A percentile compares a stretch with the other conserved stretches of the same genome.
phyloP scores from a whole-genome alignment of 805 yeast genomes.

The Wickerhamiella sorbophila region DNA sequence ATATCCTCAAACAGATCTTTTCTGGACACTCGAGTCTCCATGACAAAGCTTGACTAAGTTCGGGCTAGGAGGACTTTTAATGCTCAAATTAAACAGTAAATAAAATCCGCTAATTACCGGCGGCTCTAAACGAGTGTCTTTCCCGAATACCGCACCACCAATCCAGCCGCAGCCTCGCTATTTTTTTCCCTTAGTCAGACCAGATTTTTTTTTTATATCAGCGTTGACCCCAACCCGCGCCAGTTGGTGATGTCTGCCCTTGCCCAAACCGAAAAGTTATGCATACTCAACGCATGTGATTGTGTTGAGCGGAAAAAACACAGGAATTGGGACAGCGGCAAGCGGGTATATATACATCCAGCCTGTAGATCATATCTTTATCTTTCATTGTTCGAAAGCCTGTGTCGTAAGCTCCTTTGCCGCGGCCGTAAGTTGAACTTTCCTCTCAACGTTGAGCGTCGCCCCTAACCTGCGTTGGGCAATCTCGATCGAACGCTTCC shows the following conservation, averaged over 20 bases:
- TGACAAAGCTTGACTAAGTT: slow-evolving; percentile 1
- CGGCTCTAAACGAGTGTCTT: too few species aligned
- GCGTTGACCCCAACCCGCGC: neutral
- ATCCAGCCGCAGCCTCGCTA: too few species aligned
- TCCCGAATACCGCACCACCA: too few species aligned
- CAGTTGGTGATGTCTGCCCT: neutral
- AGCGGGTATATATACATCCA: neutral
- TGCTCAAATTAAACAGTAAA: too few species aligned
- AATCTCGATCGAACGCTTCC: neutral
- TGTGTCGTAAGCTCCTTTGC: neutral
- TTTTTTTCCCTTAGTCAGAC: too few species aligned
- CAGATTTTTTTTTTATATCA: too few species aligned
- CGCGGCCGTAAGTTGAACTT: too few species aligned
- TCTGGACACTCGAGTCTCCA: slow-evolving; percentile 12
- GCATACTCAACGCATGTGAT: neutral
- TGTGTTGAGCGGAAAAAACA: neutral
- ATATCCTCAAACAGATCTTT: slow-evolving; percentile 7
- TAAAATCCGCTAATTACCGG: too few species aligned
- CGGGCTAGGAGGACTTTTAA: too few species aligned
- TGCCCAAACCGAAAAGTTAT: neutral
- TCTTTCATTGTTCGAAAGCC: neutral
- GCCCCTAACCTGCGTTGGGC: neutral
- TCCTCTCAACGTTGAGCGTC: neutral
- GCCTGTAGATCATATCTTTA: neutral
- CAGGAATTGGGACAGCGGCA: neutral